Conservation (phyloP, 1,284 basidiomycete genomes). For the Flammula alnicola region DNA sequence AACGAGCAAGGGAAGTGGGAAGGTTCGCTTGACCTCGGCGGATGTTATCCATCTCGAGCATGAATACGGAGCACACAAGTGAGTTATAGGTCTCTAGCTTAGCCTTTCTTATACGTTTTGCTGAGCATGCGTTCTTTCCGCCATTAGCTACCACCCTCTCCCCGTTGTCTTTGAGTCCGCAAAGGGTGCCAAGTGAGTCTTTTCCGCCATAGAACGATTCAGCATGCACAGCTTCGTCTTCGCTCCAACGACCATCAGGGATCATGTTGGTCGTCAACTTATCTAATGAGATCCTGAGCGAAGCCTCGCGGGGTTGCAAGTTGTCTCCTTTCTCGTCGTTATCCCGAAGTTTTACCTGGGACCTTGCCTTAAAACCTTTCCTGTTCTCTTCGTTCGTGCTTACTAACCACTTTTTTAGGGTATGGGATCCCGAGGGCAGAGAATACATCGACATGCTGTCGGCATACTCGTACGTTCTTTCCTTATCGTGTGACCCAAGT, state of each 20-base stretch:
- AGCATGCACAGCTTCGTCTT: background rate
- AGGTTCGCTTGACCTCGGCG: conserved; percentile 46
- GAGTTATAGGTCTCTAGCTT: conserved; percentile 41
- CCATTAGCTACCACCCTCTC: conserved; percentile 91
- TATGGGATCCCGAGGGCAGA: conserved; percentile 95
- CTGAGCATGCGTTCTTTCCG: conserved; percentile 42
- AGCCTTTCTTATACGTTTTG: conserved; percentile 27
- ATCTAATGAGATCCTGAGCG: too few relatives aligned
- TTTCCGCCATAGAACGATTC: conserved; percentile 37
- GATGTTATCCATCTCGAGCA: conserved; percentile 85
- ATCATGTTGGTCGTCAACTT: too few relatives aligned
- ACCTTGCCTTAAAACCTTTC: too few relatives aligned
- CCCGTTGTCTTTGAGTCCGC: conserved; percentile 94
- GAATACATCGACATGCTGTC: conserved; percentile 97
- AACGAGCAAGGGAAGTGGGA: conserved; percentile 16
- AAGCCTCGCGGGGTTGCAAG: background rate
- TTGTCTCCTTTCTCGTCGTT: background rate
- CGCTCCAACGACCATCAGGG: conserved; percentile 6
- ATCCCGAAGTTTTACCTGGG: too few relatives aligned
- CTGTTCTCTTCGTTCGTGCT: background rate
- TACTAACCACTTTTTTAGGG: conserved; percentile 48
- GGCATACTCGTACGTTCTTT: conserved; percentile 84
- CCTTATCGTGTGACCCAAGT: background rate
- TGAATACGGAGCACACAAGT: conserved; percentile 89
- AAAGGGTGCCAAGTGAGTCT: conserved; percentile 81